Evolutionary conservation across 2,329 filamentous ascomycete species (phyloP), one percentile per base, ranked within the genome.

Genomic region (Paecilomyces dactylethromorphus): DNA sequence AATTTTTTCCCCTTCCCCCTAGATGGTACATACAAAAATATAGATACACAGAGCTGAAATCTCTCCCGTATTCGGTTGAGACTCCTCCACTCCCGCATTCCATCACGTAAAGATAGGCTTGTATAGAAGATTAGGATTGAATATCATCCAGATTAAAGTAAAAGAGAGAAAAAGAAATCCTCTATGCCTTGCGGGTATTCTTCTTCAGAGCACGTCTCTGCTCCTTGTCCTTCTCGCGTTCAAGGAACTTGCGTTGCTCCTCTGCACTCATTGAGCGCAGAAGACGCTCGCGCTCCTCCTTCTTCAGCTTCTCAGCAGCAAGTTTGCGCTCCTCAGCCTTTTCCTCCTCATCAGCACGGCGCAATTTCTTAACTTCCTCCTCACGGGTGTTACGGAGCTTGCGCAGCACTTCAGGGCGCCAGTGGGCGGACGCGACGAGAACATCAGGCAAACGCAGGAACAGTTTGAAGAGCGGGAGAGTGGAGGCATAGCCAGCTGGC

Each of bases 381-480:
- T 97, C 93, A 63, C 94, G 91, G 33, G 87, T 87, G 62, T 80
- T 80, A 69, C 86, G 87, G 65, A 99, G 83, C 81, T 95, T 96
- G 74, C 90, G 90, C 73, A 88, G 79, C 33, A 96, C 92, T 80
- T 97, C 91, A 39, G 90, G 86, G 12, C 94, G 90, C 87, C 97
- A 97, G 76, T 91, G 92, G 11, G 86, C 92, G 26, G 78, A 77
- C 58, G 85, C 79, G 58, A 88, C 91, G 54, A 99, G 88, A 65
- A 84, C 80, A 72, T 99, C 94, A 49, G 91, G 84, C n/a, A 97
- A 78, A 63, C 90, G 89, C 57, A 97, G 76, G 81, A 94, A 96
- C 76, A 89, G 87, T 39, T 83, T 78, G 79, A 96, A 92, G 61
- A 97, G 77, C 26, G 91, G 87, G 21, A 89, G 71, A n/a, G 91